Percentiles rank a stretch among this genome's conserved stretches.
Evolutionary conservation across 2,329 filamentous ascomycete species (phyloP).

Genomic region (Podosphaera leucotricha): DNA sequence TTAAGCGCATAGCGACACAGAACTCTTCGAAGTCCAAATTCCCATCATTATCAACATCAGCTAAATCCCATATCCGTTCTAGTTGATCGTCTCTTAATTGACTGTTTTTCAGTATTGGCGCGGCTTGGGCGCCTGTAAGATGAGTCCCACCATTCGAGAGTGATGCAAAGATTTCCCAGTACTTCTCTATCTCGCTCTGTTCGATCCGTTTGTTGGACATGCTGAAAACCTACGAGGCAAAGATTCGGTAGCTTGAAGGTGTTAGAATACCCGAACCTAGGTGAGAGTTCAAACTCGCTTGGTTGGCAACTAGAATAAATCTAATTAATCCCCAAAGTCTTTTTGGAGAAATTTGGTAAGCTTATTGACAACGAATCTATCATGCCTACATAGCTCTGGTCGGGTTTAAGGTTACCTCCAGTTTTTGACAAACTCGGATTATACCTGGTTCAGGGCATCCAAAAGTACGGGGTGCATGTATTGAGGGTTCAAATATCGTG

Average conservation of each 20-base stretch:
- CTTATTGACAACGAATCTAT: too few species aligned
- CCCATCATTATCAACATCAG: slow-evolving; percentile 91
- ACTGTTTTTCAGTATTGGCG: slow-evolving; percentile 49
- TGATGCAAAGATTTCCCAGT: slow-evolving; percentile 59
- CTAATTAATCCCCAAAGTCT: background rate
- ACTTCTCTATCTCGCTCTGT: slow-evolving; percentile 52
- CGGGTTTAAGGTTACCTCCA: background rate
- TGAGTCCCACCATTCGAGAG: slow-evolving; percentile 38
- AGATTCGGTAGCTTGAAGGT: background rate
- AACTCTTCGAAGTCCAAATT: slow-evolving; percentile 99
- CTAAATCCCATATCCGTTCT: slow-evolving; percentile 92
- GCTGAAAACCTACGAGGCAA: slow-evolving; percentile 2
- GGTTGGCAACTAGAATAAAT: background rate
- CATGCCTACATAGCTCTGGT: too few species aligned
- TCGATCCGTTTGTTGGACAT: slow-evolving; percentile 32
- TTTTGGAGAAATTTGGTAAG: background rate
- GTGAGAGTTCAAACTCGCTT: background rate
- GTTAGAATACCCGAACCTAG: background rate
- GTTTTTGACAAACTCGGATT: background rate
- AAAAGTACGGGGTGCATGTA: background rate
- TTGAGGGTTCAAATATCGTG: too few species aligned
- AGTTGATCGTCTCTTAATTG: slow-evolving; percentile 59
- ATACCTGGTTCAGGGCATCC: background rate
- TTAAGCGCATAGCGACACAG: slow-evolving; percentile 93
- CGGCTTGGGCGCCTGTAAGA: slow-evolving; percentile 45